These are phyloP conservation scores for Diaporthe sp. DNA, from an alignment of 2,329 filamentous ascomycete genomes.

Conservation along the genomic window DNA sequence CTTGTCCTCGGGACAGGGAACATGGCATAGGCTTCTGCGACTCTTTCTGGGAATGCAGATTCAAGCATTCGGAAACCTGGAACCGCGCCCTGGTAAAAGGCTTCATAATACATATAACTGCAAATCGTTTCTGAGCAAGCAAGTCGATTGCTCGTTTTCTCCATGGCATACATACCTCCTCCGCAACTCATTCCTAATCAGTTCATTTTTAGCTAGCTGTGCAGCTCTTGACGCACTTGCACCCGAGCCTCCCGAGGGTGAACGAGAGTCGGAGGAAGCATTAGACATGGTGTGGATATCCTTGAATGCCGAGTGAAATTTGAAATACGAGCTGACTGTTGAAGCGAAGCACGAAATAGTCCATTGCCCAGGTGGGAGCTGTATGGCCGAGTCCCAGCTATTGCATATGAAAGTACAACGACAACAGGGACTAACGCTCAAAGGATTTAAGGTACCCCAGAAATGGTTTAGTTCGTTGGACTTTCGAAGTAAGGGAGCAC, in stretches of 20 bases:
- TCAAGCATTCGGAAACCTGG: neutral
- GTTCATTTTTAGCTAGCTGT: too few species aligned
- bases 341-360: neutral
- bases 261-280: neutral
- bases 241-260: neutral
- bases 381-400: neutral
- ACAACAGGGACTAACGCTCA: neutral
- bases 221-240: too few species aligned
- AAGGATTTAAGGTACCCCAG: neutral
- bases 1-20: neutral
- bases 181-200: neutral
- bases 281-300: neutral
- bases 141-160: too few species aligned
- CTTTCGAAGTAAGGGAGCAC: neutral
- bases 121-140: neutral
- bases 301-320: neutral
- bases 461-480: neutral
- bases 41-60: too few species aligned
- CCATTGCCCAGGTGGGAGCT: too few species aligned
- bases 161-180: neutral
- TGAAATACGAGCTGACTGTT: neutral
- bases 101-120: neutral
- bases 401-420: neutral
- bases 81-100: neutral
- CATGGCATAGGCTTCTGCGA: too few species aligned